Evolutionary conservation across 129 eudicot species (phyloP).

Genomic region (Pseudognaphalium luteoalbum): DNA sequence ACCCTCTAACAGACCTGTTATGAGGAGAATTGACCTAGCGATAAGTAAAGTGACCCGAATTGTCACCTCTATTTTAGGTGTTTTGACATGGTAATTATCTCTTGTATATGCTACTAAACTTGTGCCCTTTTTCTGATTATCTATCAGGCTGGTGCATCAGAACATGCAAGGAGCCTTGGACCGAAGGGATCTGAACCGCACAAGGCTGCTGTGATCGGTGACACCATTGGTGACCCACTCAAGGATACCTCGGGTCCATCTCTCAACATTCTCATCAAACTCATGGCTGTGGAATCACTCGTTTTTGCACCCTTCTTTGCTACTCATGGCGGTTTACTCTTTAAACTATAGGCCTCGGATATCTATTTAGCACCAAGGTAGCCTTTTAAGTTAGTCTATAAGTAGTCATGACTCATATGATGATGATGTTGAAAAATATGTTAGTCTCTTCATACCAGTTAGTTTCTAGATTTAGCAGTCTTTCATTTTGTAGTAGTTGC

Average conservation of each 20-base stretch:
- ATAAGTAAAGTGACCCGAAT: neutral
- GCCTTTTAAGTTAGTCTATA: neutral
- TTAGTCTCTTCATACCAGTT: neutral
- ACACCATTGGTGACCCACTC: slow-evolving; percentile 87
- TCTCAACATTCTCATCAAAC: slow-evolving; percentile 85
- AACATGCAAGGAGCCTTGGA: slow-evolving; percentile 79
- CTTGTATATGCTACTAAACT: neutral
- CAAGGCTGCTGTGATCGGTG: slow-evolving; percentile 93
- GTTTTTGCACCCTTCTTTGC: slow-evolving; percentile 95
- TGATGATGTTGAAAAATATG: slow-evolving; percentile 7
- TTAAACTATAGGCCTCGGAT: slow-evolving; percentile 41
- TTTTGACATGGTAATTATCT: neutral
- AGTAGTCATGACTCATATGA: neutral
- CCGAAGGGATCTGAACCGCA: slow-evolving; percentile 94
- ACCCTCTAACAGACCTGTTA: neutral
- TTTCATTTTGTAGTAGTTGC: neutral
- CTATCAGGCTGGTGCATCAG: slow-evolving; percentile 83
- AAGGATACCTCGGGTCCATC: slow-evolving; percentile 96
- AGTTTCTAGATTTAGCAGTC: neutral
- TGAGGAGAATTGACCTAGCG: neutral
- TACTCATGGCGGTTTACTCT: slow-evolving; percentile 80
- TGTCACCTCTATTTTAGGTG: neutral
- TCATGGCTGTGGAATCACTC: slow-evolving; percentile 89
- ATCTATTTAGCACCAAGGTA: slow-evolving; percentile 5
- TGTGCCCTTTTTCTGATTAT: neutral